Conservation (phyloP, 2,329 filamentous ascomycete genomes). For the Aureobasidium uvarum region DNA sequence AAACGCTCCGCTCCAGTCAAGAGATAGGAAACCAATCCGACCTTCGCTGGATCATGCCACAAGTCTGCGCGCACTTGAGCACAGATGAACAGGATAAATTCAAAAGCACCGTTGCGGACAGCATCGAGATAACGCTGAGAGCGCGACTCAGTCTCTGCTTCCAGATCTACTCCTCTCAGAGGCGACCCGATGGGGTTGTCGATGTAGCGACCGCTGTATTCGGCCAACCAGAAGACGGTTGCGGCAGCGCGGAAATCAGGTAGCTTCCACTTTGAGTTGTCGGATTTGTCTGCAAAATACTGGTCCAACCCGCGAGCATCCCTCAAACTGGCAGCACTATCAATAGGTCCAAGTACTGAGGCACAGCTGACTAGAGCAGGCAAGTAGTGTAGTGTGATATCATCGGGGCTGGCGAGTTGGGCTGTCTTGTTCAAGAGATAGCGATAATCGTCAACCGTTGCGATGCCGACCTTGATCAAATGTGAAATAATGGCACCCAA, state of each 20-base stretch:
- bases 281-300: conserved; percentile 63
- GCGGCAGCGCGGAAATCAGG: conserved; percentile 76
- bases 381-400: conserved; percentile 72
- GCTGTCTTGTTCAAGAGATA: conserved; percentile 67
- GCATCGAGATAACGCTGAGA: conserved; percentile 66
- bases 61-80: conserved; percentile 76
- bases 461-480: conserved; percentile 72
- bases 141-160: conserved; percentile 65
- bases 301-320: conserved; percentile 70
- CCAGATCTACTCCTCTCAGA: conserved; percentile 61
- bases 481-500: conserved; percentile 77
- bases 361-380: conserved; percentile 76
- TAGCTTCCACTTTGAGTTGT: conserved; percentile 69
- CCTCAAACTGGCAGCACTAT: conserved; percentile 64
- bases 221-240: conserved; percentile 81
- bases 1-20: conserved; percentile 72
- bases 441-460: conserved; percentile 68
- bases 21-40: conserved; percentile 76
- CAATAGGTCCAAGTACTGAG: conserved; percentile 72
- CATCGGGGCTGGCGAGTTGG: conserved; percentile 73
- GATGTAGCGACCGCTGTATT: conserved; percentile 87
- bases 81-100: conserved; percentile 83
- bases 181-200: conserved; percentile 64
- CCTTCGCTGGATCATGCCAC: conserved; percentile 84
- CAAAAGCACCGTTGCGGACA: conserved; percentile 73